Percentiles rank a stretch among this genome's conserved stretches.
Conservation (phyloP, 257 asterid genomes). For the Scutellaria baicalensis region DNA sequence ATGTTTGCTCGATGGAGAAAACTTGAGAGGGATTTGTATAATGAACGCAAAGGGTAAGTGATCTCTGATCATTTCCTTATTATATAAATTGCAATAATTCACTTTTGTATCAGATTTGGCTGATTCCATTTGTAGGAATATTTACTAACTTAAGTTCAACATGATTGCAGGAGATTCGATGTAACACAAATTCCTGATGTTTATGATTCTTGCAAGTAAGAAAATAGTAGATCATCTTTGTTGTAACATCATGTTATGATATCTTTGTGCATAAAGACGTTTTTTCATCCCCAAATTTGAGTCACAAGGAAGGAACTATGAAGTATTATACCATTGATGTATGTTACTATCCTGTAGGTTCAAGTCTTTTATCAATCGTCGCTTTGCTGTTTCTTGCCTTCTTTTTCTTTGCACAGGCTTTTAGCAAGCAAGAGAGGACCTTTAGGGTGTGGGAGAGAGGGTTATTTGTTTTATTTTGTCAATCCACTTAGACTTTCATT, state of each 20-base stretch:
- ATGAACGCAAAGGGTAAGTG: conserved; percentile 83
- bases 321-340: conserved; percentile 4
- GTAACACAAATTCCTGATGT: conserved; percentile 98
- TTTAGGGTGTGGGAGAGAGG: not conserved
- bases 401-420: not conserved
- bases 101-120: no score
- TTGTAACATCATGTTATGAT: not conserved
- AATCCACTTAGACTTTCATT: not conserved
- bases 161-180: conserved; percentile 78
- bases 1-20: conserved; percentile 99
- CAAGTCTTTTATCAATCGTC: not conserved
- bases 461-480: not conserved
- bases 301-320: not conserved
- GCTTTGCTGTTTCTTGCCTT: not conserved
- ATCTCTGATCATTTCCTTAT: not conserved
- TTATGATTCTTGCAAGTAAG: conserved; percentile 99
- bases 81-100: not conserved
- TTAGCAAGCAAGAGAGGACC: not conserved
- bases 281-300: not conserved
- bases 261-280: not conserved
- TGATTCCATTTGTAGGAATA: conserved; percentile 2
- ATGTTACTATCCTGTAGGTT: not conserved
- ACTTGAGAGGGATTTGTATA: conserved; percentile 91
- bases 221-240: not conserved
- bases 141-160: conserved; percentile 22